Percentiles rank a stretch among this genome's conserved stretches.
These are phyloP conservation scores for Torulaspora gathmanii DNA, from an alignment of 805 yeast species.

Conservation along the genomic window DNA sequence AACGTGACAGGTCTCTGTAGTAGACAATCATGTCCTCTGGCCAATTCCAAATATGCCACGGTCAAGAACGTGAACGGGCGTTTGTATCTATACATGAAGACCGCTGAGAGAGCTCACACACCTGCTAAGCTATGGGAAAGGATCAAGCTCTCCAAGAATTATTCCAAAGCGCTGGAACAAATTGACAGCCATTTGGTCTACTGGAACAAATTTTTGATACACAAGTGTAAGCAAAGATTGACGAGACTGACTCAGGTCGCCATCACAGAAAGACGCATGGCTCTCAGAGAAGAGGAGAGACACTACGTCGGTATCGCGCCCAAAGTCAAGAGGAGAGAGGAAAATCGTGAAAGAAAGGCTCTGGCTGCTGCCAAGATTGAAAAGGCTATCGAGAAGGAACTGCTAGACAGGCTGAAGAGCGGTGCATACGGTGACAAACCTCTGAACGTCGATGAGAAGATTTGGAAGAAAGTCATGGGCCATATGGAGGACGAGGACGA, in stretches of 20 bases:
- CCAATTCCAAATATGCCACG: constrained; percentile 88
- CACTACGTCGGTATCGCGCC: constrained; percentile 89
- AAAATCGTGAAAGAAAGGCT: constrained; percentile 93
- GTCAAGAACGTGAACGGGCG: constrained; percentile 76
- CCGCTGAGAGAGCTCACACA: constrained; percentile 95
- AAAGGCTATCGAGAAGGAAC: constrained; percentile 92
- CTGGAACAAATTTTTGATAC: constrained; percentile 89
- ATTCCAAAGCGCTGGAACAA: constrained; percentile 80
- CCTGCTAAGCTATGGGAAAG: constrained; percentile 96
- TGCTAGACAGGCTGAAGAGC: constrained; percentile 87
- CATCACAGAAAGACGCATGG: constrained; percentile 88
- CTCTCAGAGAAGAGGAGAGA: constrained; percentile 85
- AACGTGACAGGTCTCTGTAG: constrained; percentile 92
- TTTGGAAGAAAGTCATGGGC: constrained; percentile 92
- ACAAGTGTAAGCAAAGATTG: constrained; percentile 93
- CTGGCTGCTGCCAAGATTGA: constrained; percentile 95
- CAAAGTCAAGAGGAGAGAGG: constrained; percentile 92
- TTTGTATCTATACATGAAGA: constrained; percentile 85
- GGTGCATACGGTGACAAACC: constrained; percentile 99
- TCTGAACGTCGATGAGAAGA: constrained; percentile 88
- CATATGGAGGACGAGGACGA: constrained; percentile 69
- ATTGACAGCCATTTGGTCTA: constrained; percentile 80
- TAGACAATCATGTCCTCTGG: constrained; percentile 93
- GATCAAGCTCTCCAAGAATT: constrained; percentile 83
- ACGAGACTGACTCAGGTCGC: constrained; percentile 94